Percentiles rank a stretch among this genome's conserved stretches.
Evolutionary conservation across 2,329 filamentous ascomycete genomes (phyloP).

Genomic region (Apiospora sp.): DNA sequence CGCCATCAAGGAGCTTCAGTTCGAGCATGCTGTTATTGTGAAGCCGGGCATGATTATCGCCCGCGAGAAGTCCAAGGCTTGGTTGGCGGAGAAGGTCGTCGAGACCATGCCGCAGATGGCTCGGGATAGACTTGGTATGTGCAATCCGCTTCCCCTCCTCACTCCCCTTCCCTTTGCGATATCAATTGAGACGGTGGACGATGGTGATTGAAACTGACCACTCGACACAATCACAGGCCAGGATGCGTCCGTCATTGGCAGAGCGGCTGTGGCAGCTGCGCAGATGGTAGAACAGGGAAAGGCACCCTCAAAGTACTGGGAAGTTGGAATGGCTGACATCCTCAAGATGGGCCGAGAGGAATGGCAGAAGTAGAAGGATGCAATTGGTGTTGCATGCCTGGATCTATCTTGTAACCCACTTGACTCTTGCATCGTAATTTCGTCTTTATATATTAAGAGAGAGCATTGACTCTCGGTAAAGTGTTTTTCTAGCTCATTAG

Average conservation of each 20-base stretch:
- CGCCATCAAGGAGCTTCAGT: constrained; percentile 73
- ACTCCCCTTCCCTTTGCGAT: background rate
- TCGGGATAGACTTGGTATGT: constrained; percentile 3
- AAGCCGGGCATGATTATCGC: constrained; percentile 81
- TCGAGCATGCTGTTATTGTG: constrained; percentile 79
- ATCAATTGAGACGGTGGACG: background rate
- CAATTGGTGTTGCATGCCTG: too few relatives aligned
- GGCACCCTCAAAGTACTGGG: constrained; percentile 68
- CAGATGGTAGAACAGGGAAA: constrained; percentile 65
- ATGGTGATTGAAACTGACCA: background rate
- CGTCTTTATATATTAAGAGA: too few relatives aligned
- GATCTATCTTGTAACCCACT: background rate
- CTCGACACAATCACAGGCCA: constrained; percentile 57
- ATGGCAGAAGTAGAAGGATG: background rate
- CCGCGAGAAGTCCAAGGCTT: constrained; percentile 4
- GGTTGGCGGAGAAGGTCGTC: background rate
- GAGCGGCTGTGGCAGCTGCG: constrained; percentile 69
- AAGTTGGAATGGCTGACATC: constrained; percentile 68
- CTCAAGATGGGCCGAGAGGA: constrained; percentile 61
- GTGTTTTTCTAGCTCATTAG: background rate
- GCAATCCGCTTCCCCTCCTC: background rate
- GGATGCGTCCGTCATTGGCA: constrained; percentile 76
- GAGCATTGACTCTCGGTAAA: background rate
- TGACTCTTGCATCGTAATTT: background rate
- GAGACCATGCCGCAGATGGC: constrained; percentile 1